Evolutionary conservation across 2,329 filamentous ascomycete genomes (phyloP).

Genomic region (Ophiocordyceps camponoti-floridani): DNA sequence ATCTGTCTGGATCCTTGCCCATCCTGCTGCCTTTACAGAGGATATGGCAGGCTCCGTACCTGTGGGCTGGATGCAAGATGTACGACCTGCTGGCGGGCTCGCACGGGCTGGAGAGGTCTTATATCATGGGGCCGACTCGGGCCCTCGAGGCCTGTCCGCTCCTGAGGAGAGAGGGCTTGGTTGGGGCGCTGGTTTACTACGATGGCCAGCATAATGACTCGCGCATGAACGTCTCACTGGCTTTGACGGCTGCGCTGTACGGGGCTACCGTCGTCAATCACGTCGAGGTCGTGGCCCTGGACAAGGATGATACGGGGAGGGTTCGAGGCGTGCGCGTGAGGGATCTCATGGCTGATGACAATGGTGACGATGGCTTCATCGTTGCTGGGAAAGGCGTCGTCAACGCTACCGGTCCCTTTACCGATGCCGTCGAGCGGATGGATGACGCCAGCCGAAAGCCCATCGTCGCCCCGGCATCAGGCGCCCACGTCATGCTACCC

Average conservation of each 20-base stretch:
- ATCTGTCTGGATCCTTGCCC: conserved; percentile 63
- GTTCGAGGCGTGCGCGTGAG: conserved; percentile 44
- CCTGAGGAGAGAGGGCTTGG: conserved; percentile 53
- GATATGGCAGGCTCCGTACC: conserved; percentile 70
- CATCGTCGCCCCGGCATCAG: conserved; percentile 65
- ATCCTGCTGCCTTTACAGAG: conserved; percentile 70
- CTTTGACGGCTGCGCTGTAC: conserved; percentile 64
- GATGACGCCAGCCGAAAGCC: conserved; percentile 51
- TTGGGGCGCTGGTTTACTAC: conserved; percentile 72
- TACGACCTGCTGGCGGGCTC: conserved; percentile 70
- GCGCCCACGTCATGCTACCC: conserved; percentile 69
- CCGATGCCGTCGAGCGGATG: conserved; percentile 64
- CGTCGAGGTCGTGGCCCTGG: conserved; percentile 56
- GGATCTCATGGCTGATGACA: conserved; percentile 42
- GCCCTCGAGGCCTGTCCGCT: conserved; percentile 64
- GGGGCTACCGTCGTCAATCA: conserved; percentile 69
- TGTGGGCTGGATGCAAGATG: conserved; percentile 53
- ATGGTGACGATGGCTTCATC: conserved; percentile 40
- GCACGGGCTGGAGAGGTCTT: conserved; percentile 69
- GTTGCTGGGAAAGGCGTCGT: conserved; percentile 70
- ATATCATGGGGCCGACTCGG: conserved; percentile 62
- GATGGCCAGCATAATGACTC: conserved; percentile 79
- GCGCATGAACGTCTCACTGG: conserved; percentile 71
- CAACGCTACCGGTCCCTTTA: conserved; percentile 72
- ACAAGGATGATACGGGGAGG: conserved; percentile 52